Base-by-base conservation (phyloP, 1,284 basidiomycete genomes). In the Tilletia caries region DNA sequence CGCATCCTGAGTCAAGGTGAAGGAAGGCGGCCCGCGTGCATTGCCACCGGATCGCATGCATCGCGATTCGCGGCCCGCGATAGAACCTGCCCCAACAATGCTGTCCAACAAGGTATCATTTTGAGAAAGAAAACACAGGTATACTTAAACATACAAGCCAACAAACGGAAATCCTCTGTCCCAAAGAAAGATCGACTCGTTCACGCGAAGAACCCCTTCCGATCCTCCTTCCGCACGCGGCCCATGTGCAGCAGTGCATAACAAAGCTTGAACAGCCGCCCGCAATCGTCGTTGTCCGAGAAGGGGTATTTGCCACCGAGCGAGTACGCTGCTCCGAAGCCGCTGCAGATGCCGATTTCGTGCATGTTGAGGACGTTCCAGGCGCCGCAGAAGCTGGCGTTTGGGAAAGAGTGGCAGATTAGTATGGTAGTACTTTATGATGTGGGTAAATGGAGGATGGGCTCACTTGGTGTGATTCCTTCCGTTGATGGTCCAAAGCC, bases 401-500 rank as follows among this genome's bases (percentile, higher is more conserved):
- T 12, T 2, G 15, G 10, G 41, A 29, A 34, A 34, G 25, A 25
- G 25, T 23, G 72, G 70, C 83, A 67, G 69, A 75, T 74, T 67
- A 79, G 68, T 12, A 78, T 46, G 4, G 83, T n/a, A n/a, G 81
- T 83, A 27, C 18, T 20, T 25, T 12, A 29, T 13, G 13, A 15
- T 15, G 32, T 15, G 27, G n/a, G 54, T 12, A 8, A 8, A 34
- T 27, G 23, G 20, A 20, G 18, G 79, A 10, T 83, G 84, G 32
- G 84, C 85, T 67, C 82, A 88, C 2, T 86, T 86, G 8, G 79
- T 80, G 67, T 82, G 75, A 70, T 85, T 84, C 71, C 86, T 87
- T 20, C 87, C 87, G 74, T 89, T 89, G 72, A 89, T 86, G 66
- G 86, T 82, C 85, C 87, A 88, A 85, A 89, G 86, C 86, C 86